These are phyloP conservation scores for Trichoderma cornu-damae DNA, from an alignment of 2,329 filamentous ascomycete species.

Conservation along the genomic window DNA sequence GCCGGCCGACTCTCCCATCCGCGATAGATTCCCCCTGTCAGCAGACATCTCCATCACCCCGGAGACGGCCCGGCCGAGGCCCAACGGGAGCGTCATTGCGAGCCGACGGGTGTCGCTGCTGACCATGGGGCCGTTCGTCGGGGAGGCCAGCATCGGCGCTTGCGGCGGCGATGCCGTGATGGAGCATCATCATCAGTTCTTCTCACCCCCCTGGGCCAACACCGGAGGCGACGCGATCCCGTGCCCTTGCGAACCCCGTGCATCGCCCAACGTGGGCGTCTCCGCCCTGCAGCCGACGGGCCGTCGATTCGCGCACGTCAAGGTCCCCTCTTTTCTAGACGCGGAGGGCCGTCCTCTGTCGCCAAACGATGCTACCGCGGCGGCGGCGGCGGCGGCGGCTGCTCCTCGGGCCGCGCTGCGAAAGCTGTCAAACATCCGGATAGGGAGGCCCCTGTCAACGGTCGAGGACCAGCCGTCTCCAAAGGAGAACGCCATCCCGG, in stretches of 20 bases:
- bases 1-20: conserved; percentile 51
- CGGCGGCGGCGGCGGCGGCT: conserved; percentile 10
- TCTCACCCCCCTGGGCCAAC: conserved; percentile 17
- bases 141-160: conserved; percentile 23
- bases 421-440: conserved; percentile 42
- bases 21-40: conserved; percentile 42
- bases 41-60: conserved; percentile 22
- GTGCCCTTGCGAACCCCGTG: conserved; percentile 22
- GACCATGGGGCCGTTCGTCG: conserved; percentile 40
- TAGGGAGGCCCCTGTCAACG: conserved; percentile 49
- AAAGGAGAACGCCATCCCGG: conserved; percentile 22
- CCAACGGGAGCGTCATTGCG: conserved; percentile 48
- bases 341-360: conserved; percentile 18
- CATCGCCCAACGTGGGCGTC: conserved; percentile 51
- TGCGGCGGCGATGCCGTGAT: not conserved
- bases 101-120: conserved; percentile 51
- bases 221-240: conserved; percentile 15
- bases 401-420: conserved; percentile 29
- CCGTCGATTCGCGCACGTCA: conserved; percentile 43
- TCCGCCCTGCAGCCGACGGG: conserved; percentile 45
- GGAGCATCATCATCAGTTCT: conserved; percentile 19
- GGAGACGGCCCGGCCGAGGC: conserved; percentile 40
- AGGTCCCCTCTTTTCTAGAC: conserved; percentile 24
- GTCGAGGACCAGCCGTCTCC: conserved; percentile 52
- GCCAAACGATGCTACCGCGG: conserved; percentile 21